These are phyloP conservation scores for Petrea volubilis DNA, from an alignment of 257 asterid species.

Conservation along the genomic window DNA sequence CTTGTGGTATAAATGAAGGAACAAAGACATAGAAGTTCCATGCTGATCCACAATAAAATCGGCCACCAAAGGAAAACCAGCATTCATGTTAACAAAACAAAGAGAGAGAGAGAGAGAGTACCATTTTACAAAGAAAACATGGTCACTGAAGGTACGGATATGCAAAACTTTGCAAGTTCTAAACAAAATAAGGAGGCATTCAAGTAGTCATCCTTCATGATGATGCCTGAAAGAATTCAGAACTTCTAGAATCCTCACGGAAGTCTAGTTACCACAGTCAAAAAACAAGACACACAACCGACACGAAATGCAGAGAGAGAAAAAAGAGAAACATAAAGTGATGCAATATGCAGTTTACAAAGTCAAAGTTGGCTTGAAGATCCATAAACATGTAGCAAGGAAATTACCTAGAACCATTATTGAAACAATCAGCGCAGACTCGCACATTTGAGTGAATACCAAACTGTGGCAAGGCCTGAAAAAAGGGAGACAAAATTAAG, in stretches of 20 bases:
- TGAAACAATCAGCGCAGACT: constrained; percentile 93
- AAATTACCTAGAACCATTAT: constrained; percentile 77
- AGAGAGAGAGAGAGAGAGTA: not conserved
- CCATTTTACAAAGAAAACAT: not conserved
- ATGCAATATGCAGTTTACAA: constrained; percentile 6
- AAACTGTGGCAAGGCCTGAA: constrained; percentile 93
- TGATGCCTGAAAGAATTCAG: constrained; percentile 15
- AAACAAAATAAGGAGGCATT: constrained; percentile 11
- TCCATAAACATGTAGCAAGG: constrained; percentile 14
- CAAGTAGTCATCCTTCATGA: constrained; percentile 9
- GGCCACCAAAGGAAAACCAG: not conserved
- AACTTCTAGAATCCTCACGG: constrained; percentile 9
- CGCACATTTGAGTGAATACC: constrained; percentile 79
- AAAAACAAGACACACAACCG: not conserved
- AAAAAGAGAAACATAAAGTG: not conserved
- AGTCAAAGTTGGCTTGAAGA: constrained; percentile 18
- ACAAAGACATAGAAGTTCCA: not conserved
- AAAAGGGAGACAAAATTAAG: constrained; percentile 16
- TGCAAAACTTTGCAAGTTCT: constrained; percentile 8
- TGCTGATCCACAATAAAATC: constrained; percentile 6
- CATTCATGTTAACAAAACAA: not conserved
- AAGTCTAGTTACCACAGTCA: constrained; percentile 5
- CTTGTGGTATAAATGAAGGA: not conserved
- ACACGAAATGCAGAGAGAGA: constrained; percentile 11
- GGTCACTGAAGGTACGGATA: constrained; percentile 1